Evolutionary conservation across 2,329 filamentous ascomycete genomes (phyloP).

Genomic region (Fusarium proliferatum): DNA sequence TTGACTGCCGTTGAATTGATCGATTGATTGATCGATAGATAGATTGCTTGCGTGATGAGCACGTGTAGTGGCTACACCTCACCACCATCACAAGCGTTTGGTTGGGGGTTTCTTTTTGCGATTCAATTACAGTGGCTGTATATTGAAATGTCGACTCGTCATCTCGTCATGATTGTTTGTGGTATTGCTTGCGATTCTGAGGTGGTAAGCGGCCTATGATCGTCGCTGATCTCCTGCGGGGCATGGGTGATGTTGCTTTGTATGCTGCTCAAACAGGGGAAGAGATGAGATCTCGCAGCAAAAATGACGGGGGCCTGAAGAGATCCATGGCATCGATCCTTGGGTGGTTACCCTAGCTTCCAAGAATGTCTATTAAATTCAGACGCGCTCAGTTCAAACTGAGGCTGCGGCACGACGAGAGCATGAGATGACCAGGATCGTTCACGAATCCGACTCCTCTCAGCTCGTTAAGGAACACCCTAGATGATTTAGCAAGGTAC

Average conservation of each 20-base stretch:
- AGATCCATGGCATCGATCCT: constrained; percentile 29
- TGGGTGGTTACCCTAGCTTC: constrained; percentile 17
- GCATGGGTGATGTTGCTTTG: constrained; percentile 8
- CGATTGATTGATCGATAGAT: constrained; percentile 18
- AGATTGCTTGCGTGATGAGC: constrained; percentile 14
- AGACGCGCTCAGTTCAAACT: constrained; percentile 14
- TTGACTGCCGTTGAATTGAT: constrained; percentile 23
- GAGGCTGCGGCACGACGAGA: constrained; percentile 12
- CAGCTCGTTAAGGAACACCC: constrained; percentile 9
- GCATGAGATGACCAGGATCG: constrained; percentile 3
- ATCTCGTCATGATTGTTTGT: constrained; percentile 19
- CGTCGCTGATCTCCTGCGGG: constrained; percentile 32
- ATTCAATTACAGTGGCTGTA: constrained; percentile 13
- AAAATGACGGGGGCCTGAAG: constrained; percentile 1
- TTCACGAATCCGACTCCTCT: constrained; percentile 10
- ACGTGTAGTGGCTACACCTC: constrained; percentile 23
- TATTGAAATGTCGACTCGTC: constrained; percentile 18
- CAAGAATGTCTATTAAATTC: neutral
- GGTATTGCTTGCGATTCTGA: constrained; percentile 30
- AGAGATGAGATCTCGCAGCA: constrained; percentile 34
- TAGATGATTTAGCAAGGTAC: constrained; percentile 1
- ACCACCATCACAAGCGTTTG: constrained; percentile 11
- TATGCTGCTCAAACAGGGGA: constrained; percentile 20
- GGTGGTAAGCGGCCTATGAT: constrained; percentile 21
- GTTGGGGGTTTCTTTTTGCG: neutral